Evolutionary conservation across 257 asterid species (phyloP).

Genomic region (Ilex asprella): DNA sequence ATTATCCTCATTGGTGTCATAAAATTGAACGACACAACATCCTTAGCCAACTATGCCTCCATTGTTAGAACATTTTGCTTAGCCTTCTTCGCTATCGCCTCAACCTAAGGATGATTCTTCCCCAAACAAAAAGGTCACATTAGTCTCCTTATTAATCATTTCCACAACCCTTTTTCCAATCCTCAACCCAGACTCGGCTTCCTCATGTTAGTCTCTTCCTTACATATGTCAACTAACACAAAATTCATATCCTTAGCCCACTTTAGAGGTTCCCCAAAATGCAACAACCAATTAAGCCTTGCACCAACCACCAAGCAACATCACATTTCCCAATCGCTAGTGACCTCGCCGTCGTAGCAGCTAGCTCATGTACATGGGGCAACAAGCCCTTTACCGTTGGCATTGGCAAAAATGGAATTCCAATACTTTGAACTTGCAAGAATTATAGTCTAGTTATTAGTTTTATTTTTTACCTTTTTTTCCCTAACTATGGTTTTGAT

Average conservation of each 20-base stretch:
- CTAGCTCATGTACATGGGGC: conserved; percentile 68
- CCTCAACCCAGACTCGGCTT: conserved; percentile 75
- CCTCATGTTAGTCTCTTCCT: conserved; percentile 71
- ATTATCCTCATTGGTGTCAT: conserved; percentile 88
- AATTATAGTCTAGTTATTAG: too few relatives aligned
- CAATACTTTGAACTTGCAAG: conserved; percentile 43
- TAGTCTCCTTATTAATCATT: conserved; percentile 54
- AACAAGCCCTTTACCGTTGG: conserved; percentile 90
- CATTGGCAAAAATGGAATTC: conserved; percentile 83
- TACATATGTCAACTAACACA: conserved; percentile 54
- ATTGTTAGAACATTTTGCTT: conserved; percentile 74
- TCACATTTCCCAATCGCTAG: conserved; percentile 89
- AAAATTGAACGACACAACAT: conserved; percentile 81
- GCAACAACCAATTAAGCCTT: conserved; percentile 83
- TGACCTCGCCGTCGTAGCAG: conserved; percentile 86
- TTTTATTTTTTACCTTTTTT: too few relatives aligned
- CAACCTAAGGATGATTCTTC: conserved; percentile 78
- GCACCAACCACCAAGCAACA: conserved; percentile 85
- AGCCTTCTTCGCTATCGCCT: conserved; percentile 49
- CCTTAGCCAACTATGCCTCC: conserved; percentile 73
- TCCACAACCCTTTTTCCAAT: conserved; percentile 71
- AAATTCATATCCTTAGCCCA: conserved; percentile 70
- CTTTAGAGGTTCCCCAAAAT: conserved; percentile 86
- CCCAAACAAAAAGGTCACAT: conserved; percentile 75
- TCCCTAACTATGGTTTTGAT: too few relatives aligned